phyloP scores from a whole-genome alignment of 495 filamentous ascomycete genomes.

The Glarea lozoyensis region DNA sequence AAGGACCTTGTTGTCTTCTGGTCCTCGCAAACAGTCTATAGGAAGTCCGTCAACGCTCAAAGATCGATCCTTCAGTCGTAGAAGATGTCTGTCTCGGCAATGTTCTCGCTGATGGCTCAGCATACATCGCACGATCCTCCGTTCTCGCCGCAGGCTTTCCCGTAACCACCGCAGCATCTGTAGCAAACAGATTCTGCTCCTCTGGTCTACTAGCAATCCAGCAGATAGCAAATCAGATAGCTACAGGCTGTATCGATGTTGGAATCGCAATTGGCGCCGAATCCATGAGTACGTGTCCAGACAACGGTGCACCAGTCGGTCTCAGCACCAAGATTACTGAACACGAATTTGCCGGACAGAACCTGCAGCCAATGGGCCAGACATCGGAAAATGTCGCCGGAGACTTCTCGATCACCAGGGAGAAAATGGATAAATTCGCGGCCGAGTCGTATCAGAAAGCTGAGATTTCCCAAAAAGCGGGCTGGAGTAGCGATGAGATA shows the following conservation, averaged over 20 bases:
- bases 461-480: constrained; percentile 84
- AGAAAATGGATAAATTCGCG: constrained; percentile 75
- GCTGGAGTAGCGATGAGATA: constrained; percentile 93
- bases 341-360: constrained; percentile 61
- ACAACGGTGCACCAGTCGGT: constrained; percentile 5
- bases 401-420: constrained; percentile 78
- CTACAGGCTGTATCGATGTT: constrained; percentile 67
- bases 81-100: constrained; percentile 93
- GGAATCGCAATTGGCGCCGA: constrained; percentile 86
- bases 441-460: constrained; percentile 80
- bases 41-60: constrained; percentile 61
- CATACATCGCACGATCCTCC: constrained; percentile 83
- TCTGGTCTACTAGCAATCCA: constrained; percentile 91
- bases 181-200: constrained; percentile 91
- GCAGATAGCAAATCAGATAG: constrained; percentile 87
- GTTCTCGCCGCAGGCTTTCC: constrained; percentile 89
- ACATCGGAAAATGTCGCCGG: constrained; percentile 92
- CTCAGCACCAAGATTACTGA: constrained; percentile 51
- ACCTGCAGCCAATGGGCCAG: constrained; percentile 94
- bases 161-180: constrained; percentile 69
- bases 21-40: constrained; percentile 24
- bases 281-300: constrained; percentile 50
- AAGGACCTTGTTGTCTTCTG: not conserved
- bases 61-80: constrained; percentile 71
- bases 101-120: constrained; percentile 79